Evolutionary conservation across 257 asterid genomes (phyloP).

Genomic region (Striga asiatica): DNA sequence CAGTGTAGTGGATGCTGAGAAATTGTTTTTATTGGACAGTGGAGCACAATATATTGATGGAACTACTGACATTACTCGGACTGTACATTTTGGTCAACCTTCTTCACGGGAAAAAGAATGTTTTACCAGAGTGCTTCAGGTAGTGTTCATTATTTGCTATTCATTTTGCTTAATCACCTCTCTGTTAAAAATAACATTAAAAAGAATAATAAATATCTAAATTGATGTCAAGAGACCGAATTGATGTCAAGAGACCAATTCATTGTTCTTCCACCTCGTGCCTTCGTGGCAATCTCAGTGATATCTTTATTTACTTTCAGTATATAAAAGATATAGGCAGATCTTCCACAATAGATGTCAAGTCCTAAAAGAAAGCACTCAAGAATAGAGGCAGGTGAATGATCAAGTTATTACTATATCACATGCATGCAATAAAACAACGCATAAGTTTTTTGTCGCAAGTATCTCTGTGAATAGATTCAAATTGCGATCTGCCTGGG

Average conservation of each 20-base stretch:
- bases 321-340: background rate
- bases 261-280: background rate
- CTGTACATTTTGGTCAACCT: constrained; percentile 91
- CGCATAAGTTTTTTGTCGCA: background rate
- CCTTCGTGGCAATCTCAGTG: background rate
- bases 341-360: background rate
- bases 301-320: background rate
- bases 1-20: constrained; percentile 56
- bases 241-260: background rate
- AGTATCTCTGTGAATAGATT: background rate
- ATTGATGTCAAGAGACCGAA: background rate
- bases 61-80: constrained; percentile 89
- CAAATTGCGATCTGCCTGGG: background rate
- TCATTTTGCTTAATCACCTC: background rate
- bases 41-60: constrained; percentile 97
- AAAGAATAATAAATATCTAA: background rate
- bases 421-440: background rate
- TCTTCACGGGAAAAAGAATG: constrained; percentile 80
- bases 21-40: constrained; percentile 88
- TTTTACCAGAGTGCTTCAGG: constrained; percentile 94
- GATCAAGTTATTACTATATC: background rate
- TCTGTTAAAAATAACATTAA: background rate
- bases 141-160: constrained; percentile 17
- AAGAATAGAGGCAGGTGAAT: background rate
- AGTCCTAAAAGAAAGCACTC: background rate